These are phyloP conservation scores for Linum lewisii DNA, from an alignment of 345 rosid species.

Conservation along the genomic window DNA sequence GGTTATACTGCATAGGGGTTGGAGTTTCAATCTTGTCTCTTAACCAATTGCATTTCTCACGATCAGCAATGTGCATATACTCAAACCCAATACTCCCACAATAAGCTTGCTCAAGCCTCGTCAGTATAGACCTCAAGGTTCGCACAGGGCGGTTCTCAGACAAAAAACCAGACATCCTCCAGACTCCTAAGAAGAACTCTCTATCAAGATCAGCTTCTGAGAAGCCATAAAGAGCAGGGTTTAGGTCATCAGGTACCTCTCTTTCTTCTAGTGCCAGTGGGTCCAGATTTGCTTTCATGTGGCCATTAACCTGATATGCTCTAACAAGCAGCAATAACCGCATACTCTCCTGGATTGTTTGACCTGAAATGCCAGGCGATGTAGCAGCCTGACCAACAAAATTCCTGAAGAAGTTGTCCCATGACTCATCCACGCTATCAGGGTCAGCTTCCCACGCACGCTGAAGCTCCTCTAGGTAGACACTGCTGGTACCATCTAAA, in stretches of 20 bases:
- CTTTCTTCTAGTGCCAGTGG: conserved; percentile 62
- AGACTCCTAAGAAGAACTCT: conserved; percentile 72
- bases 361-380: conserved; percentile 69
- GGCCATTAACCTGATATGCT: conserved; percentile 84
- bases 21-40: conserved; percentile 86
- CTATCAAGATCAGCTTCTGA: conserved; percentile 65
- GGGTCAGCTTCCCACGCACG: conserved; percentile 80
- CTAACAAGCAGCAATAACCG: conserved; percentile 62
- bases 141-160: conserved; percentile 85
- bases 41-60: conserved; percentile 73
- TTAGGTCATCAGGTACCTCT: conserved; percentile 62
- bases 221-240: conserved; percentile 57
- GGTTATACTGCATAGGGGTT: conserved; percentile 53
- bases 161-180: conserved; percentile 71
- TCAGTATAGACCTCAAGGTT: conserved; percentile 58
- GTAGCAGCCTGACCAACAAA: conserved; percentile 74
- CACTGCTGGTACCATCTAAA: conserved; percentile 71
- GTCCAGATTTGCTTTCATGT: conserved; percentile 74
- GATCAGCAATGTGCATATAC: conserved; percentile 81
- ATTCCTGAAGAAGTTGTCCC: conserved; percentile 77
- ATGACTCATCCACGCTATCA: conserved; percentile 64
- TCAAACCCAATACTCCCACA: conserved; percentile 76
- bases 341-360: conserved; percentile 87
- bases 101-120: conserved; percentile 78
- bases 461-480: conserved; percentile 70